Percentiles rank a stretch among this genome's conserved stretches.
Conservation (phyloP, 805 yeast species). For the Lipomyces orientalis region DNA sequence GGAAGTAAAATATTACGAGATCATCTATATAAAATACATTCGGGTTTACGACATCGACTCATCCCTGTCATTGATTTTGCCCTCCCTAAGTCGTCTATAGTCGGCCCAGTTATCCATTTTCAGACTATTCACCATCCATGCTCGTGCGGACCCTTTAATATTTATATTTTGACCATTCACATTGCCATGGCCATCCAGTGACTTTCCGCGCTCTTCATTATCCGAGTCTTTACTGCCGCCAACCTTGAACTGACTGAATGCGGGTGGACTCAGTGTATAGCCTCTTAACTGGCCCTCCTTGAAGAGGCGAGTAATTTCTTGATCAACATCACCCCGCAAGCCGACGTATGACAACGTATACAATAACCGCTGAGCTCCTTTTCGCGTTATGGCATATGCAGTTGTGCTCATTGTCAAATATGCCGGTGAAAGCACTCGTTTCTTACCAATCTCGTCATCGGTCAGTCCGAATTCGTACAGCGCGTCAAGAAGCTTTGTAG, state of each 20-base stretch:
- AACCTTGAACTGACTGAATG: slow-evolving; percentile 22
- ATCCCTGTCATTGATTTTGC: too few relatives aligned
- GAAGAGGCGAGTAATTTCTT: slow-evolving; percentile 14
- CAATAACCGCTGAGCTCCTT: slow-evolving; percentile 29
- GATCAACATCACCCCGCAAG: slow-evolving; percentile 19
- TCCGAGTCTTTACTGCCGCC: slow-evolving; percentile 30
- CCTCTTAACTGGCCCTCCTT: slow-evolving; percentile 21
- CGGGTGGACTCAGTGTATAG: slow-evolving; percentile 21
- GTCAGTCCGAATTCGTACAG: slow-evolving; percentile 8
- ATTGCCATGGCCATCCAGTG: not conserved
- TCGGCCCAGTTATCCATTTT: not conserved
- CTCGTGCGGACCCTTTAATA: not conserved
- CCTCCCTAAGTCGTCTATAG: not conserved
- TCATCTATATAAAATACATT: too few relatives aligned
- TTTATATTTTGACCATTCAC: not conserved
- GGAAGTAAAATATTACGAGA: too few relatives aligned
- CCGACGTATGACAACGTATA: slow-evolving; percentile 21
- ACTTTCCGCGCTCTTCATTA: slow-evolving; percentile 5
- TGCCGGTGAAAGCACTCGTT: slow-evolving; percentile 20
- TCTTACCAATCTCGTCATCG: slow-evolving; percentile 16
- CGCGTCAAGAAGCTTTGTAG: not conserved
- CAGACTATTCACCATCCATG: not conserved
- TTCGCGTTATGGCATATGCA: slow-evolving; percentile 28
- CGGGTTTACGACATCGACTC: too few relatives aligned
- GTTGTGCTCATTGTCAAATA: slow-evolving; percentile 24